Base-by-base conservation (phyloP, 441 rosid species). In the Hypseocharis bilobata region DNA sequence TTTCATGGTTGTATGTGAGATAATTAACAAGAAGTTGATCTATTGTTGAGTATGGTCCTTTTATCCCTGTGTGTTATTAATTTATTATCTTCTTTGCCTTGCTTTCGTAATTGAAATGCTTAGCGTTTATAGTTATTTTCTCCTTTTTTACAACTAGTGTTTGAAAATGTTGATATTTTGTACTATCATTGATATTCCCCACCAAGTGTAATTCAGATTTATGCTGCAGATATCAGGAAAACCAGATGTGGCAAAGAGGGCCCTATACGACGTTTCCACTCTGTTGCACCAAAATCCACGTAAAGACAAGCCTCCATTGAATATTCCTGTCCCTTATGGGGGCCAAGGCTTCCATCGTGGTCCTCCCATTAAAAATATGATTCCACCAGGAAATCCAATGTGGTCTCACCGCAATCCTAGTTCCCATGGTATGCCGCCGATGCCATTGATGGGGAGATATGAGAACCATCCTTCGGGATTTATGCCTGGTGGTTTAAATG, bases 211-310 rank as follows among this genome's bases (percentile, higher is more conserved):
- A 70, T 58, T 70, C 67, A 67, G 68, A 64, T n/a, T 40, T 74
- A 14, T 68, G 29, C 56, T 82, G 79, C 85, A 81, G 84, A 80
- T 84, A 54, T 79, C 87, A 28, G 87, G 86, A 63, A 76, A 76
- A 61, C 73, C 71, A 14, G 81, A 71, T 63, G 77, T 79, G 36
- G 83, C 72, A 29, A 86, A 74, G 78, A 74, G 73, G 72, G 91
- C 86, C 54, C 79, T 86, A 26, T 83, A 74, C 72, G 83, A 79
- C 74, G 77, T 84, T 60, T 78, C 91, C 25, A 75, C 81, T 52
- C 77, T 72, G 30, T 70, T 86, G 71, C 88, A 86, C 73, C 82
- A 78, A 67, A 86, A 82, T 77, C 84, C 85, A n/a, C 75, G 84
- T 57, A 81, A 81, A 60, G 82, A 77, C 59, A 75, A 75, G 47